phyloP scores from a whole-genome alignment of 352 stramenopile genomes.

The Phytophthora sp. region DNA sequence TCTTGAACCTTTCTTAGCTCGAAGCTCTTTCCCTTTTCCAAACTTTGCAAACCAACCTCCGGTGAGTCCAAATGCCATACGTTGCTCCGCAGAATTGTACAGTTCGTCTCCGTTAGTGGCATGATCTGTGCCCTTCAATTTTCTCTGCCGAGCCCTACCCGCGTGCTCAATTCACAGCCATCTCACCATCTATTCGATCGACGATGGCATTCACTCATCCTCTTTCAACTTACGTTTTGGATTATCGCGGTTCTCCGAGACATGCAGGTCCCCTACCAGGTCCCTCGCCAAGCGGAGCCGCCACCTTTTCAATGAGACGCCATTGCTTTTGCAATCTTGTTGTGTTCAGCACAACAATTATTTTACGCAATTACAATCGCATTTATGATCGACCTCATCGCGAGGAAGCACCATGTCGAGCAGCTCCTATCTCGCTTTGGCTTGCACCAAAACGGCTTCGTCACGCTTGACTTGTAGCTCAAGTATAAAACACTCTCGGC shows the following conservation, averaged over 20 bases:
- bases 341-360: too few relatives aligned
- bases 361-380: slow-evolving; percentile 19
- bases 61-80: not conserved
- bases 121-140: not conserved
- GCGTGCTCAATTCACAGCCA: not conserved
- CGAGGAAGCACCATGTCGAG: slow-evolving; percentile 40
- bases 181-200: not conserved
- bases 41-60: too few relatives aligned
- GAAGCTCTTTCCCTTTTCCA: not conserved
- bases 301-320: not conserved
- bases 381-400: slow-evolving; percentile 40
- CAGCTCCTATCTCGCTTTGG: slow-evolving; percentile 44
- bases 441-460: slow-evolving; percentile 40
- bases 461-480: slow-evolving; percentile 46
- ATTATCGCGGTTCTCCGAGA: too few relatives aligned
- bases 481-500: slow-evolving; percentile 38
- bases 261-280: too few relatives aligned
- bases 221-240: too few relatives aligned
- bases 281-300: too few relatives aligned
- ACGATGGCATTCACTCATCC: too few relatives aligned
- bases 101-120: not conserved
- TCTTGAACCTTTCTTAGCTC: not conserved
- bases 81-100: not conserved
- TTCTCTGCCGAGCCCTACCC: not conserved
- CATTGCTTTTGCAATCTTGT: not conserved